A percentile compares a stretch with the other conserved stretches of the same genome.
Conservation (phyloP, 208 protist genomes). For the Leishmania lainsoni region DNA sequence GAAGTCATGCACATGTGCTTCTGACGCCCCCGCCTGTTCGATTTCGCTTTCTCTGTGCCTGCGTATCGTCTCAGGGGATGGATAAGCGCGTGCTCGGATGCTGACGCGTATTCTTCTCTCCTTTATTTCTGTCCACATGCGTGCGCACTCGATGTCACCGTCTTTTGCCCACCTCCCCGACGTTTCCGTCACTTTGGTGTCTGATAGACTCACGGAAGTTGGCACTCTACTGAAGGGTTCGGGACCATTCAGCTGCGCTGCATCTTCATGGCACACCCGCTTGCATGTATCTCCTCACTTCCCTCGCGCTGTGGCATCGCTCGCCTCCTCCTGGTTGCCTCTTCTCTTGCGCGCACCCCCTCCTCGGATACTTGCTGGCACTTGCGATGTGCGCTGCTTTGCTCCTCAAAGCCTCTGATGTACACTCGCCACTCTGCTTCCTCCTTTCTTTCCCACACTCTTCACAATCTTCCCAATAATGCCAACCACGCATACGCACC, state of each 20-base stretch:
- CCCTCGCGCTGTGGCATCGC: neutral
- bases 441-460: too few relatives aligned
- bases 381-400: neutral
- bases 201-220: neutral
- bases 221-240: neutral
- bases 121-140: neutral
- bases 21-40: neutral
- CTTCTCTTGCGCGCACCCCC: neutral
- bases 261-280: neutral
- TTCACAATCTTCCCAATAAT: neutral
- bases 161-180: neutral
- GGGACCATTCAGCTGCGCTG: neutral
- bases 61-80: neutral
- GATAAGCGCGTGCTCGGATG: neutral
- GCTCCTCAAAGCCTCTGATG: neutral
- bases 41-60: neutral
- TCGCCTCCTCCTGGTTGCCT: too few relatives aligned
- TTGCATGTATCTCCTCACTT: neutral
- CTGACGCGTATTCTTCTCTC: neutral
- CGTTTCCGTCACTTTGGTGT: neutral
- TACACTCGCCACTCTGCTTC: neutral
- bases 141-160: neutral
- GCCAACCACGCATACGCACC: neutral
- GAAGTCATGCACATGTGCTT: neutral
- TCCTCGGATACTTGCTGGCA: neutral